Evolutionary conservation across 352 stramenopile genomes (phyloP).

Genomic region (Plasmopara halstedii): DNA sequence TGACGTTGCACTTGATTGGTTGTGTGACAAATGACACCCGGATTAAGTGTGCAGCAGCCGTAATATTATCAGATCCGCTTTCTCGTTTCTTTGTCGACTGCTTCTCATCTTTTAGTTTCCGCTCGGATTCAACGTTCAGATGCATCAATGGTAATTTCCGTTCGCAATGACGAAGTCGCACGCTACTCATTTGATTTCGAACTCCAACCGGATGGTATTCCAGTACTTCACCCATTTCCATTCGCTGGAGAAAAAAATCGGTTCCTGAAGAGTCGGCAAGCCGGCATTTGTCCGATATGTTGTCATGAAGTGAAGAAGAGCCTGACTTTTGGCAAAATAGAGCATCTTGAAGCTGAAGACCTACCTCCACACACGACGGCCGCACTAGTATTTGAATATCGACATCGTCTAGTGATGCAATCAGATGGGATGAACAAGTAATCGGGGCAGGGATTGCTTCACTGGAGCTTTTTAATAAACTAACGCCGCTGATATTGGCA

Average conservation of each 20-base stretch:
- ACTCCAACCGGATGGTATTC: conserved; percentile 50
- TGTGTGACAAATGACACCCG: conserved; percentile 66
- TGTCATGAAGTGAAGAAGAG: conserved; percentile 8
- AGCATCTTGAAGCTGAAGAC: conserved; percentile 61
- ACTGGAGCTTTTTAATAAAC: conserved; percentile 5
- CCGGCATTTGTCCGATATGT: conserved; percentile 6
- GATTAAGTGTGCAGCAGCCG: conserved; percentile 28
- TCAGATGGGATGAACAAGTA: conserved; percentile 21
- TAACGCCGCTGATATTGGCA: conserved; percentile 6
- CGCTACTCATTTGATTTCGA: conserved; percentile 63
- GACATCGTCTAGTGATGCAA: conserved; percentile 54
- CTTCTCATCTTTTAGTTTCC: conserved; percentile 11
- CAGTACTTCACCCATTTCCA: conserved; percentile 67
- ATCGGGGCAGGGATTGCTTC: conserved; percentile 1
- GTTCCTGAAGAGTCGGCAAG: conserved; percentile 19
- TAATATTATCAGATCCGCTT: conserved; percentile 1
- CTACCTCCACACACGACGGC: conserved; percentile 53
- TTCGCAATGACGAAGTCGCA: conserved; percentile 62
- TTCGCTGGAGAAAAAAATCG: conserved; percentile 63
- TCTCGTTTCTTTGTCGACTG: conserved; percentile 14
- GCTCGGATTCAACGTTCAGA: conserved; percentile 47
- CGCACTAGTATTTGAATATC: conserved; percentile 69
- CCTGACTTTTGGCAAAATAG: conserved; percentile 40
- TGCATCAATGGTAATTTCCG: conserved; percentile 60
- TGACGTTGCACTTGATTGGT: conserved; percentile 73